Base-by-base conservation (phyloP, 495 filamentous ascomycete genomes). In the Neurospora sp. region DNA sequence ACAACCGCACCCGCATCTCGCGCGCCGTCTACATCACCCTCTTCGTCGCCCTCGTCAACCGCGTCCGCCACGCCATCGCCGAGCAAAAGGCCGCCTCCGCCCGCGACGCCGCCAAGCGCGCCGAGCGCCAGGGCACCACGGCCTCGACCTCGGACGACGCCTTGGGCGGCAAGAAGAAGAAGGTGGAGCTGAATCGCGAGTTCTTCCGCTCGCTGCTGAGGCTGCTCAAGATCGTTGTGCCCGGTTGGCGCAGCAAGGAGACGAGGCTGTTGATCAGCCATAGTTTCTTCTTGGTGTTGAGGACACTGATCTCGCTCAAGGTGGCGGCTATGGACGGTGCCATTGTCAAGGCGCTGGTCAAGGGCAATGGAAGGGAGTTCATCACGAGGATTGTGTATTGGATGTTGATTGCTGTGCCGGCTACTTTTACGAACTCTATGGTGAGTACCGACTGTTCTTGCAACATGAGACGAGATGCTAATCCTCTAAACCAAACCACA, bases 341-440 rank as follows among this genome's bases (percentile, higher is more conserved):
- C 70, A 86, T 99, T 43, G 96, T 98, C 39, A 97, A 94, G 81
- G 93, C 89, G 76, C 82, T 99, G 73, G 93, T 99, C 36, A 90
- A 93, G 78, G 96, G 96, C 8, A 95, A 90, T 76, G 96, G 96
- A 24, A 94, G 88, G 82, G 93, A 97, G 71, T 99, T 99, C 77
- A 84, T 98, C 77, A 89, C 89, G 69, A 91, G 93, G 11, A 88
- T 99, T 75, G 89, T 96, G 5, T 98, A 95, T 94, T 99, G 96
- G 96, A 99, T 99, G 96, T 82, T 93, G 75, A 95, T 99, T 77
- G 94, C 96, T 59, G 86, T 99, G n/a, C 96, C 96, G 5, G 96
- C 96, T 21, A 98, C 96, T 0, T 99, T 98, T 76, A 99, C 96
- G 34, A 99, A 99, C 82, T 98, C 96, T 2, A 98, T 98, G 96